A percentile compares a stretch with the other conserved stretches of the same genome.
Evolutionary conservation across 129 eudicot genomes (phyloP).

Genomic region (Flaveria linearis): DNA sequence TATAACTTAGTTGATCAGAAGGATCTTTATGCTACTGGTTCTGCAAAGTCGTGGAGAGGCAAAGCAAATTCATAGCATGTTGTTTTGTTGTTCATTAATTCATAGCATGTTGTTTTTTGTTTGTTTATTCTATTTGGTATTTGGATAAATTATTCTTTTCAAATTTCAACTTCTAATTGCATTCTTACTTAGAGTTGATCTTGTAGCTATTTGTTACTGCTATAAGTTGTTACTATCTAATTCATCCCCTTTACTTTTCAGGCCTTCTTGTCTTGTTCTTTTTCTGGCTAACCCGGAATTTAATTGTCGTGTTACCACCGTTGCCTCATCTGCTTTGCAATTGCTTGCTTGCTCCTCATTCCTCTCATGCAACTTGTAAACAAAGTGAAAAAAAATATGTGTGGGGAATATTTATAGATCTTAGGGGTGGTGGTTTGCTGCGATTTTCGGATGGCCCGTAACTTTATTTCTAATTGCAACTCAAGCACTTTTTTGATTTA

Average conservation of each 20-base stretch:
- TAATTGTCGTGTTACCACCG: no score
- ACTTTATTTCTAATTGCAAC: no score
- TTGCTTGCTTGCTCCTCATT: no score
- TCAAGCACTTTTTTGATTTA: no score
- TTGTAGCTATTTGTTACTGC: constrained; percentile 1
- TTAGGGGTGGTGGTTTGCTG: no score
- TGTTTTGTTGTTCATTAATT: background rate
- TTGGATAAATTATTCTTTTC: background rate
- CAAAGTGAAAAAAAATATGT: no score
- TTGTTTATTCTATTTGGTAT: background rate
- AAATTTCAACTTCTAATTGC: background rate
- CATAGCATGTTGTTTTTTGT: background rate
- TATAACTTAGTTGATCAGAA: background rate
- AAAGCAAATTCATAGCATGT: background rate
- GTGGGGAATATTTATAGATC: no score
- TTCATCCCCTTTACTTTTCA: background rate
- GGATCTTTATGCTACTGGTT: background rate
- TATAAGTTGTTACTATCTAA: background rate
- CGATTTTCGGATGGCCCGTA: no score
- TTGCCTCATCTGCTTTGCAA: no score
- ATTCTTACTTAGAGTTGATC: constrained; percentile 2
- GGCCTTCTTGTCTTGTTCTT: no score
- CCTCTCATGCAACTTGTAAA: no score
- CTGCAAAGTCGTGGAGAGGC: background rate
- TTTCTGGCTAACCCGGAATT: no score